Evolutionary conservation across 73 alveolate species (phyloP).

Genomic region (Diophrys appendiculata): DNA sequence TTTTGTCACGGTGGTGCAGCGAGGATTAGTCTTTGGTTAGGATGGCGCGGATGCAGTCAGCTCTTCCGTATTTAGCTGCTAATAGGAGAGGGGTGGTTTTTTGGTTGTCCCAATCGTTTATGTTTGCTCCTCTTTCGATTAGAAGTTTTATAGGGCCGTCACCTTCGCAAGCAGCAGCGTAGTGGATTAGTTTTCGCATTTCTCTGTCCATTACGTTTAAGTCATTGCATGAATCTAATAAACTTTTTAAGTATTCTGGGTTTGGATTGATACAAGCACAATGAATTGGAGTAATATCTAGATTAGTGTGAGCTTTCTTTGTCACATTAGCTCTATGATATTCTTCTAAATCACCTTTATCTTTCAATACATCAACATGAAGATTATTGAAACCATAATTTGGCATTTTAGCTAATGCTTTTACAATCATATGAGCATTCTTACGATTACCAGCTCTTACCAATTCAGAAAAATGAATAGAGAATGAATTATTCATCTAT

Average conservation of each 20-base stretch:
- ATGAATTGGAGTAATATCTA: slow-evolving; percentile 93
- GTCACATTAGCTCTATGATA: slow-evolving; percentile 69
- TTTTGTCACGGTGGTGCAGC: slow-evolving; percentile 15
- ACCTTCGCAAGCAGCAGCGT: slow-evolving; percentile 96
- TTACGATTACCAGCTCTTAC: slow-evolving; percentile 88
- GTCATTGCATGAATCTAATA: slow-evolving; percentile 75
- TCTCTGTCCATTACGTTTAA: slow-evolving; percentile 73
- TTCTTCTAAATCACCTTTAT: slow-evolving; percentile 59
- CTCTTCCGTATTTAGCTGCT: slow-evolving; percentile 87
- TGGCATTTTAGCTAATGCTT: slow-evolving; percentile 65
- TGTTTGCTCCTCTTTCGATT: slow-evolving; percentile 79
- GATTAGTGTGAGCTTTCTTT: slow-evolving; percentile 87
- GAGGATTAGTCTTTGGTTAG: neutral
- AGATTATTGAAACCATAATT: slow-evolving; percentile 92
- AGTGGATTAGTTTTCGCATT: slow-evolving; percentile 90
- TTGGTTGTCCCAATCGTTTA: slow-evolving; percentile 79
- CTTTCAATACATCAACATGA: slow-evolving; percentile 84
- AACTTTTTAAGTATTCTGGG: slow-evolving; percentile 63
- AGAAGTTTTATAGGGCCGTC: slow-evolving; percentile 83
- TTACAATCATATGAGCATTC: slow-evolving; percentile 73
- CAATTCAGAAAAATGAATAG: slow-evolving; percentile 64
- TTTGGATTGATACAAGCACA: slow-evolving; percentile 97
- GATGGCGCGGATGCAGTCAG: slow-evolving; percentile 70
- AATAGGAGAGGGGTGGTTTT: slow-evolving; percentile 88
- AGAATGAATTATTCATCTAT: slow-evolving; percentile 49